These are phyloP conservation scores for Amoebophrya sp. DNA, from an alignment of 169 alveolate genomes.

Conservation along the genomic window DNA sequence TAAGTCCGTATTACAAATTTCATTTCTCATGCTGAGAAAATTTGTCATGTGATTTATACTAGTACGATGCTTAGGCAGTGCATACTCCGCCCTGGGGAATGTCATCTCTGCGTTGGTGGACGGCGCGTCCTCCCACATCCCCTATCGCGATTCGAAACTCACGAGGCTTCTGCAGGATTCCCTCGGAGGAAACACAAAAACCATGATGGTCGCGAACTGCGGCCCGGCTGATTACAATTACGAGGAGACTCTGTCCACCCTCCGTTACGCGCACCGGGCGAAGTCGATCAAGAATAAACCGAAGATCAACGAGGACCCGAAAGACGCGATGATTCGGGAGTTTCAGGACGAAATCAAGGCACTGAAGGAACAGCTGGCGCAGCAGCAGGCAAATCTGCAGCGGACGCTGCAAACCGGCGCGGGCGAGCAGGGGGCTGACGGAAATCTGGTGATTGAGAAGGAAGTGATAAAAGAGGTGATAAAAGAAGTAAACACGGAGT, in stretches of 20 bases:
- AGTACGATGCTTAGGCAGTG: no score
- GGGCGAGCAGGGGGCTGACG: conserved; percentile 26
- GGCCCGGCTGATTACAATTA: conserved; percentile 82
- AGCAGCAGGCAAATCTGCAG: not conserved
- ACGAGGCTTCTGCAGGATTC: conserved; percentile 67
- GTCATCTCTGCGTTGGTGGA: conserved; percentile 78
- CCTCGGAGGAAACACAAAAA: conserved; percentile 74
- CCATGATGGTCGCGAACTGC: conserved; percentile 82
- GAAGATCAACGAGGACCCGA: conserved; percentile 77
- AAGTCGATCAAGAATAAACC: conserved; percentile 75
- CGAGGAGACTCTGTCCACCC: conserved; percentile 80
- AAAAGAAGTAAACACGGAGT: not conserved
- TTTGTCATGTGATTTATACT: no score
- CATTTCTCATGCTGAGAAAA: no score
- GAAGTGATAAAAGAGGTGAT: conserved; percentile 36
- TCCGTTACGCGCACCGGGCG: conserved; percentile 77
- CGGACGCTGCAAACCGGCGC: conserved; percentile 17
- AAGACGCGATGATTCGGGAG: conserved; percentile 68
- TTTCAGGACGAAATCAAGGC: conserved; percentile 70
- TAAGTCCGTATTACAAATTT: no score
- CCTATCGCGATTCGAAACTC: conserved; percentile 85
- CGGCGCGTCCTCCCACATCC: conserved; percentile 70
- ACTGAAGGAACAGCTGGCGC: conserved; percentile 57
- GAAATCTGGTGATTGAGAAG: not conserved
- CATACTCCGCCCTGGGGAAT: conserved; percentile 45